Base-by-base conservation (phyloP, 345 rosid genomes). In the Dipteronia dyeriana region DNA sequence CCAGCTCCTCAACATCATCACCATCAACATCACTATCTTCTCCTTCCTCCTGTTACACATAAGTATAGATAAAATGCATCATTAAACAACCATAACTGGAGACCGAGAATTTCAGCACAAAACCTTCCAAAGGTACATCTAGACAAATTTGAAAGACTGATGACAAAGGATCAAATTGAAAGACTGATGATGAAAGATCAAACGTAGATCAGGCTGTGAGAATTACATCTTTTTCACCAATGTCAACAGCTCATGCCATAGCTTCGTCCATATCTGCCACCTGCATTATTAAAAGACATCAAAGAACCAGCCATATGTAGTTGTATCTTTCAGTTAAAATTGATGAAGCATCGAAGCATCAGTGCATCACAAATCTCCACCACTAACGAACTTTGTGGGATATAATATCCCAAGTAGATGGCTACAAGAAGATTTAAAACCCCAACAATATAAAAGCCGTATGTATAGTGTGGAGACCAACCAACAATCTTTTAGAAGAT, bases 241-340 rank as follows among this genome's bases (percentile, higher is more conserved):
- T 93, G 83, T 96, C 99, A 79, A 96, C 91, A 67, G 99, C 97
- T 80, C 68, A 86, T 62, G 95, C 93, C 98, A 93, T 92, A 29
- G 97, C 98, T 73, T 96, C 98, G 67, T 93, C 98, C 77, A 90
- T 86, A 68, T 92, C 98, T 31, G 94, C 80, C 65, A 82, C 76
- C 97, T 95, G 90, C 78, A 74, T 66, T 59, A 14, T 19, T 13
- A 31, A 20, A 5, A 74, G 56, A 51, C 31, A 38, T 39, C 19
- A 23, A 62, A 56, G 29, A 63, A 19, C 51, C 12, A 34, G 26
- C 41, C 11, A 34, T 5, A 2, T 6, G 2, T 31, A 70, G n/a
- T 26, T 4, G 7, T 8, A 12, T 39, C 66, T 20, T 49, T 63
- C 34, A 62, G 10, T 14, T 56, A 72, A 47, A 69, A 51, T 38